Evolutionary conservation across 176 grass and related monocot species (phyloP), one percentile per base, ranked within the genome.

Genomic region (Bonia amplexicaulis): DNA sequence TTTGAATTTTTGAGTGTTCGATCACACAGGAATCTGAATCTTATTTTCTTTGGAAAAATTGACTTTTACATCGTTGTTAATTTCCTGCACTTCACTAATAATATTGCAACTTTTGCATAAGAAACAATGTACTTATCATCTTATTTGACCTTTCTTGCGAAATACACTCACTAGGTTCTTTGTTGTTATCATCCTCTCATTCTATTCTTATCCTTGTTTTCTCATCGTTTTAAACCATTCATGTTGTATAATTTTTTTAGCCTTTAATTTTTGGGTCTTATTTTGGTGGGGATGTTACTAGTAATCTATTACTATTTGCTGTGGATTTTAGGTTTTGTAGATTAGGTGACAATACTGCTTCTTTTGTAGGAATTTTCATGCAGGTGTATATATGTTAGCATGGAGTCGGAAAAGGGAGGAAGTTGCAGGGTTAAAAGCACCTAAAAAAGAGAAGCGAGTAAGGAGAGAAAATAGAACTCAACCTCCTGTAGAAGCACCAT

Each of bases 291-390:
- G 12, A 48, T 83, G 17, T 13, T 86, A 37, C 71, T 86, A 40
- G n/a, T 27, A 49, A 25, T 79, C 49, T 73, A 39, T 78, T 68
- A 49, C 69, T 86, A 26, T 76, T 71, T 86, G 44, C 27, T 67
- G 29, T 80, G 37, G 39, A 76, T 73, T 83, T 83, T 67, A 78
- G 46, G 17, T 22, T 79, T 74, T 12, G 77, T 82, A 86, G 79
- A 44, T 84, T 84, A 60, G 78, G 81, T 91, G 71, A 89, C 86
- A 82, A 77, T 87, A 79, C 74, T 45, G 20, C 80, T 29, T 89
- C 37, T 78, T 90, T 71, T 90, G 82, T 89, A 98, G 96, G 91
- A 94, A 92, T 86, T 94, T 93, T 78, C 91, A 98, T 92, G 93
- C 91, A 85, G 89, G 93, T 87, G 11, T 92, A 80, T 69, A 73